phyloP scores from a whole-genome alignment of 257 asterid species.

The Nicotiana sylvestris region DNA sequence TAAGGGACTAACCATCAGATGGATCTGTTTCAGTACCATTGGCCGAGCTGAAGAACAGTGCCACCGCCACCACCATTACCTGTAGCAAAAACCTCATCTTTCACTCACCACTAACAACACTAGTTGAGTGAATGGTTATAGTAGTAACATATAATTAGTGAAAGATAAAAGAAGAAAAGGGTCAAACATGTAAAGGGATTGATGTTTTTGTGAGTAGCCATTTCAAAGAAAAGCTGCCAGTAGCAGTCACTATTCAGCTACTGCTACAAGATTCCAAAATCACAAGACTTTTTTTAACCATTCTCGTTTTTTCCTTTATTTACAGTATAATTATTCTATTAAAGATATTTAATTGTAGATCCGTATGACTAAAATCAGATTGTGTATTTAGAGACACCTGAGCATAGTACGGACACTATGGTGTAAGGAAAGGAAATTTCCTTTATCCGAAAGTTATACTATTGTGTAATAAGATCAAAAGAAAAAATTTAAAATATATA shows the following conservation, averaged over 20 bases:
- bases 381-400: too few relatives aligned
- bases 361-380: too few relatives aligned
- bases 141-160: background rate
- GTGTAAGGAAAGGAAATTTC: too few relatives aligned
- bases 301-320: background rate
- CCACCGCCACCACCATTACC: background rate
- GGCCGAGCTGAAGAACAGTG: slow-evolving; percentile 17
- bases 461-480: too few relatives aligned
- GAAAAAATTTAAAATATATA: too few relatives aligned
- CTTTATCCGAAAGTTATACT: too few relatives aligned
- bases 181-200: background rate
- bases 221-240: slow-evolving; percentile 2
- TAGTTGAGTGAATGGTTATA: background rate
- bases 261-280: slow-evolving; percentile 6
- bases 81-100: background rate
- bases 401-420: too few relatives aligned
- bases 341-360: too few relatives aligned
- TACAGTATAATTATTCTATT: too few relatives aligned
- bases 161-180: background rate
- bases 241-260: background rate
- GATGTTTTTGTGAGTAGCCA: background rate
- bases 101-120: background rate
- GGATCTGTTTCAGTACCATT: slow-evolving; percentile 57
- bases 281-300: background rate
- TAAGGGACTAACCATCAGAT: slow-evolving; percentile 45